Evolutionary conservation across 352 stramenopile species (phyloP).

Genomic region (Phytopythium kandeliae): DNA sequence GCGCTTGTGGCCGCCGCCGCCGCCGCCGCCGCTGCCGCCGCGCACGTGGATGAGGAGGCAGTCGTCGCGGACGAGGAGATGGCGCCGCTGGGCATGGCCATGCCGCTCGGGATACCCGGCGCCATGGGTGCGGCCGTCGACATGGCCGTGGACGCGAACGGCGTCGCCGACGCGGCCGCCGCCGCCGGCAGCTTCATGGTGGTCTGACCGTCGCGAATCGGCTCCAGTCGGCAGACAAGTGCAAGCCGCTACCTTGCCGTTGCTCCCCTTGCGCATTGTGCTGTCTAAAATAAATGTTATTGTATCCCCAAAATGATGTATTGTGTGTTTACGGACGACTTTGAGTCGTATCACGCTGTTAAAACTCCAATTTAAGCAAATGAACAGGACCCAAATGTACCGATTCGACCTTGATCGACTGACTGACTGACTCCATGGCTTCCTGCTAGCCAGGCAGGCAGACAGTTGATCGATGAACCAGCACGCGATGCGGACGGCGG

Average conservation of each 20-base stretch:
- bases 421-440: constrained; percentile 5
- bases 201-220: not conserved
- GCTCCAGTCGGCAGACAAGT: too few species aligned
- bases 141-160: constrained; percentile 2
- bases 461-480: too few species aligned
- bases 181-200: constrained; percentile 4
- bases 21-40: not conserved
- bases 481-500: not conserved
- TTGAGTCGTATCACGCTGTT: not conserved
- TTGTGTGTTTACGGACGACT: not conserved
- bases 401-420: too few species aligned
- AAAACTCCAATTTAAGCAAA: not conserved
- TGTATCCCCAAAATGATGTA: not conserved
- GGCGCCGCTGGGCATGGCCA: constrained; percentile 13
- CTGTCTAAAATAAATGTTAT: constrained; percentile 1
- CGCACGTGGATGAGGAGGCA: not conserved
- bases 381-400: not conserved
- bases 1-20: not conserved
- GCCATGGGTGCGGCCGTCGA: not conserved
- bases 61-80: not conserved
- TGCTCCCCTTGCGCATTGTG: too few species aligned
- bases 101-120: constrained; percentile 16
- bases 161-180: not conserved
- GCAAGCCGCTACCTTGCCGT: too few species aligned
- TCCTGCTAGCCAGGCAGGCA: too few species aligned